phyloP scores from a whole-genome alignment of 352 stramenopile species.

The Phytophthora parvispora region DNA sequence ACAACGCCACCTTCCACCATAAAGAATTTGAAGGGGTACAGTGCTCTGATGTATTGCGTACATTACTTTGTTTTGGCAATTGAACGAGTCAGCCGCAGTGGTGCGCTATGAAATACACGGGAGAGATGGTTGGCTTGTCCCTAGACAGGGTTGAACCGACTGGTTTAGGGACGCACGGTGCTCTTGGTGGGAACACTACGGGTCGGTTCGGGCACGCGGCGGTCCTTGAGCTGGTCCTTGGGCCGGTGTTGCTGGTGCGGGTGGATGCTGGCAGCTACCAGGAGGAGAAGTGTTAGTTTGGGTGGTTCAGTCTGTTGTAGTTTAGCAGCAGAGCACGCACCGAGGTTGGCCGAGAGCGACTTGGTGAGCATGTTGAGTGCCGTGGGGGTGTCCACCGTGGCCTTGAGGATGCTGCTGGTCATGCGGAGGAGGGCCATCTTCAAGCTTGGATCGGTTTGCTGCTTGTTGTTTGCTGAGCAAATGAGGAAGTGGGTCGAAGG shows the following conservation, averaged over 20 bases:
- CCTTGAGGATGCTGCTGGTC: constrained; percentile 32
- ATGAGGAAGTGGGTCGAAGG: constrained; percentile 14
- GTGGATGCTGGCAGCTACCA: constrained; percentile 17
- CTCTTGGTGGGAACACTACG: constrained; percentile 16
- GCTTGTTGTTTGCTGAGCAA: constrained; percentile 9
- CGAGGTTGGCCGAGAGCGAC: constrained; percentile 23
- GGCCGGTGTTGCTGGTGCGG: constrained; percentile 12
- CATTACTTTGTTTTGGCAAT: no score
- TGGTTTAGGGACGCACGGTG: constrained; percentile 7
- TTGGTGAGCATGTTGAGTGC: constrained; percentile 28
- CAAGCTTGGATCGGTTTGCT: background rate
- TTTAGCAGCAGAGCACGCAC: background rate
- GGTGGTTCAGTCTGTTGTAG: background rate
- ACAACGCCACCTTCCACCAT: no score
- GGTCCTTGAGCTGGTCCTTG: constrained; percentile 17
- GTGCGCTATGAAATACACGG: background rate
- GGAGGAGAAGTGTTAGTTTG: background rate
- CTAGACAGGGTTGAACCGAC: background rate
- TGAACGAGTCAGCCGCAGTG: no score
- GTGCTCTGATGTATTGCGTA: constrained; percentile 6
- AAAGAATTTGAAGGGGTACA: constrained; percentile 1
- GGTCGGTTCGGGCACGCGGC: constrained; percentile 9
- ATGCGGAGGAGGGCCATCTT: constrained; percentile 28
- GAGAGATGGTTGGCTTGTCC: background rate
- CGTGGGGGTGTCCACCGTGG: constrained; percentile 25